Conservation (phyloP, 768 basidiomycete species). For the Albatrellus ellisii region DNA sequence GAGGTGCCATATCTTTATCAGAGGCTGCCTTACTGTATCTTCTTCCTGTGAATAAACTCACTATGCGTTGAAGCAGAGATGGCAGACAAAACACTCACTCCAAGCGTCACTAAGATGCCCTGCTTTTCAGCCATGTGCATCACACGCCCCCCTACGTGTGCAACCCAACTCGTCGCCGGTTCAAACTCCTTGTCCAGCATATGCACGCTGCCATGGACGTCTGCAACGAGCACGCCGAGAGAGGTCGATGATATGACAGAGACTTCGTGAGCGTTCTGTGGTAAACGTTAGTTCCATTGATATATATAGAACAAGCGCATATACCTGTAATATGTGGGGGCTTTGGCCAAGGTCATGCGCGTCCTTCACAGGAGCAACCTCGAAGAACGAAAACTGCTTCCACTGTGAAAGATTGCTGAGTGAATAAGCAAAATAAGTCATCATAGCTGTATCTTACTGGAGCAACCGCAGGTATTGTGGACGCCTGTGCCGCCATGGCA, state of each 20-base stretch:
- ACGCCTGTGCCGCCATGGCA: not conserved
- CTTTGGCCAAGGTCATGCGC: slow-evolving; percentile 59
- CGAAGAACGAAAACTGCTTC: slow-evolving; percentile 88
- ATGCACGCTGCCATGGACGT: slow-evolving; percentile 77
- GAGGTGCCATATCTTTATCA: slow-evolving; percentile 87
- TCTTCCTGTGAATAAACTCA: slow-evolving; percentile 47
- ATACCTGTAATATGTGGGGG: slow-evolving; percentile 56
- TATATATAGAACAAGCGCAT: not conserved
- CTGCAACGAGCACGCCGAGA: slow-evolving; percentile 62
- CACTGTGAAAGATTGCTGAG: slow-evolving; percentile 32
- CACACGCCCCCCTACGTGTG: slow-evolving; percentile 66
- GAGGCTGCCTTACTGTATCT: slow-evolving; percentile 44
- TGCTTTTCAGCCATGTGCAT: slow-evolving; percentile 79
- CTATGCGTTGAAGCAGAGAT: slow-evolving; percentile 1
- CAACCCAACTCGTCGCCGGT: slow-evolving; percentile 60
- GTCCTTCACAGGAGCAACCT: slow-evolving; percentile 64
- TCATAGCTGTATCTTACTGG: not conserved
- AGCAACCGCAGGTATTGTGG: slow-evolving; percentile 6
- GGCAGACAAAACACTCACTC: slow-evolving; percentile 36
- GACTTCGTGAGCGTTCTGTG: slow-evolving; percentile 49
- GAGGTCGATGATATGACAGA: slow-evolving; percentile 54
- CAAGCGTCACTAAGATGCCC: slow-evolving; percentile 78
- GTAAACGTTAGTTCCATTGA: not conserved
- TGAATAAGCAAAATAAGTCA: no score
- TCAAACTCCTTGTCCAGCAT: slow-evolving; percentile 66